phyloP scores from a whole-genome alignment of 148 eudicot species.

The Cornus florida region DNA sequence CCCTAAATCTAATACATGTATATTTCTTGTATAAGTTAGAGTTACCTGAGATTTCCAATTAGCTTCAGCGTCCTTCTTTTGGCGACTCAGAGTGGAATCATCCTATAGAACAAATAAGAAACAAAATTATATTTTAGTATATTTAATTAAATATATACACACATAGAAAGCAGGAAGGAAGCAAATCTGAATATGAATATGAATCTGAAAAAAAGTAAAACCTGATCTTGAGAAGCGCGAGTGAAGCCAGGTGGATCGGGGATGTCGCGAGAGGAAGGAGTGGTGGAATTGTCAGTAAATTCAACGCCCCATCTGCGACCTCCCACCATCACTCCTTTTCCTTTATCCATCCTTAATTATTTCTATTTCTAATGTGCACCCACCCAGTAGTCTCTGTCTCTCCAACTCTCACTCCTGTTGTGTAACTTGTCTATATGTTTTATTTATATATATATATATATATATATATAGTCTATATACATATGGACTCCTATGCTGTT shows the following conservation, averaged over 20 bases:
- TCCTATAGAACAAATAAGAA: conserved; percentile 38
- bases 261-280: conserved; percentile 70
- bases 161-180: too few species aligned
- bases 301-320: conserved; percentile 87
- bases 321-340: conserved; percentile 56
- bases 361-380: too few species aligned
- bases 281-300: conserved; percentile 69
- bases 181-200: too few species aligned
- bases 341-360: conserved; percentile 57
- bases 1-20: not conserved
- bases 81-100: conserved; percentile 69
- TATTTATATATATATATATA: too few species aligned
- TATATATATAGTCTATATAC: too few species aligned
- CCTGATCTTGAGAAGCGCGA: conserved; percentile 79
- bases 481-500: too few species aligned
- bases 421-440: too few species aligned
- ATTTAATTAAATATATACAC: not conserved
- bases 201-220: not conserved
- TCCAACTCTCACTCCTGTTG: too few species aligned
- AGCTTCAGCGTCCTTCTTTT: conserved; percentile 91
- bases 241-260: conserved; percentile 90
- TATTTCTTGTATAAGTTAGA: too few species aligned
- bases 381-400: too few species aligned
- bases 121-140: not conserved
- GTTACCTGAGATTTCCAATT: conserved; percentile 87